Percentiles rank a stretch among this genome's conserved stretches.
These are phyloP conservation scores for Colletotrichum sublineola DNA, from an alignment of 2,329 filamentous ascomycete species.

Conservation along the genomic window DNA sequence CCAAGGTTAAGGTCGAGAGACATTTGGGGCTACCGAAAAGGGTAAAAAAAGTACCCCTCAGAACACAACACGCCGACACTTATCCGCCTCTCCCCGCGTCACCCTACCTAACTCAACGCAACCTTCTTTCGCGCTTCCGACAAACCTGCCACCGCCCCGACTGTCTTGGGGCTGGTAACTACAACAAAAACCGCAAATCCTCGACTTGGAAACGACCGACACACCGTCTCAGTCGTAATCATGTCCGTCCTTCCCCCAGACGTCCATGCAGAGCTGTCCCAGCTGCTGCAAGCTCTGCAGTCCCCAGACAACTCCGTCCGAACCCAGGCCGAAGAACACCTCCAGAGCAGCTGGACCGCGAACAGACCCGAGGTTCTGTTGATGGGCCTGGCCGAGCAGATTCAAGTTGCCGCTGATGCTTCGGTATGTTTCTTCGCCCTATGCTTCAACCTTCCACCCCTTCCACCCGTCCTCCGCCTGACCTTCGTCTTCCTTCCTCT, in stretches of 20 bases:
- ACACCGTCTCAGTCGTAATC: conserved; percentile 43
- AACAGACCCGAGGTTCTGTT: conserved; percentile 87
- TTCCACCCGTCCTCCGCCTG: background rate
- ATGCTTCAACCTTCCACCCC: conserved; percentile 12
- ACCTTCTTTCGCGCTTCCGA: conserved; percentile 21
- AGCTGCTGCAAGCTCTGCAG: conserved; percentile 90
- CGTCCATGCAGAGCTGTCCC: conserved; percentile 84
- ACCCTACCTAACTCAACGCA: conserved; percentile 22
- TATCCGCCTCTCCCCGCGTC: conserved; percentile 37
- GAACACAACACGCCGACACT: conserved; percentile 39
- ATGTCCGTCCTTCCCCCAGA: conserved; percentile 92
- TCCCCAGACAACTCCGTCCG: conserved; percentile 89
- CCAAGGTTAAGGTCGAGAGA: conserved; percentile 20
- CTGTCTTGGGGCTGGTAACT: conserved; percentile 40
- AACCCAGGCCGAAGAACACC: conserved; percentile 87
- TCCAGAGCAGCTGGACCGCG: conserved; percentile 90
- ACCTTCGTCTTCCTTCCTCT: background rate
- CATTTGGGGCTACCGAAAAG: conserved; percentile 28
- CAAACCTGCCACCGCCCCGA: conserved; percentile 34
- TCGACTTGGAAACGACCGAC: conserved; percentile 15
- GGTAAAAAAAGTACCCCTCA: conserved; percentile 37
- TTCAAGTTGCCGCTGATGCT: conserved; percentile 80
- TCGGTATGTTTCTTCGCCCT: conserved; percentile 64
- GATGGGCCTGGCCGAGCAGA: conserved; percentile 95
- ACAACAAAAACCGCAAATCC: conserved; percentile 6